Percentiles rank a stretch among this genome's conserved stretches.
Evolutionary conservation across 345 rosid genomes (phyloP).

Genomic region (Syzygium jambos): DNA sequence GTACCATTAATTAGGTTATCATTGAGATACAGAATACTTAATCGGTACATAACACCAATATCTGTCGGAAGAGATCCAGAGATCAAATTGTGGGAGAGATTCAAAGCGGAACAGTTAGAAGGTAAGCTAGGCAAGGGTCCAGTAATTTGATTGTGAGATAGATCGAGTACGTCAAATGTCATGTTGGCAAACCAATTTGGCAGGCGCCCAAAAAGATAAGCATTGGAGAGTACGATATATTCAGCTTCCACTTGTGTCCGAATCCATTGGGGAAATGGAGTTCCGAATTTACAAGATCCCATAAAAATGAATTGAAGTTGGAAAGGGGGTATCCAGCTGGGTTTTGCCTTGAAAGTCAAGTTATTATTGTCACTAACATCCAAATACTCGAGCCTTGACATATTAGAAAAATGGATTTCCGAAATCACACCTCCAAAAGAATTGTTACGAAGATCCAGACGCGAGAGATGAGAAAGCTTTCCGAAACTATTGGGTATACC

Average conservation of each 20-base stretch:
- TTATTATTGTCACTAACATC: background rate
- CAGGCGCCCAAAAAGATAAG: background rate
- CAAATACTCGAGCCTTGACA: background rate
- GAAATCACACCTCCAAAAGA: background rate
- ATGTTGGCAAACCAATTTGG: background rate
- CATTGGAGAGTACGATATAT: background rate
- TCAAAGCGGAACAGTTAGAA: background rate
- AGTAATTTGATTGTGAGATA: rapidly evolving
- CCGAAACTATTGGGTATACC: no score
- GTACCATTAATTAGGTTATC: background rate
- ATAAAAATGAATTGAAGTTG: rapidly evolving
- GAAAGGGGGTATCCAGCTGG: background rate
- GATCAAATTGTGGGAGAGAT: background rate
- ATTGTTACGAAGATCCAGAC: no score
- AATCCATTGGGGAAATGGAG: background rate
- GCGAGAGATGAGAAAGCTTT: no score
- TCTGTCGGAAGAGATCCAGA: background rate
- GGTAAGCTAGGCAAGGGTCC: background rate
- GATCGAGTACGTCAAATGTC: rapidly evolving
- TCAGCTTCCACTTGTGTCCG: background rate
- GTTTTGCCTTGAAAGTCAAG: background rate
- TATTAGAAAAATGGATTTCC: background rate
- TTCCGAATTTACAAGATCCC: background rate
- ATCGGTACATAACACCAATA: background rate
- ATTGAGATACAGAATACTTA: background rate